Percentiles rank a stretch among this genome's conserved stretches.
These are phyloP conservation scores for Hemisphaericaspora subhashii DNA, from an alignment of 1,139 yeast genomes.

Conservation along the genomic window DNA sequence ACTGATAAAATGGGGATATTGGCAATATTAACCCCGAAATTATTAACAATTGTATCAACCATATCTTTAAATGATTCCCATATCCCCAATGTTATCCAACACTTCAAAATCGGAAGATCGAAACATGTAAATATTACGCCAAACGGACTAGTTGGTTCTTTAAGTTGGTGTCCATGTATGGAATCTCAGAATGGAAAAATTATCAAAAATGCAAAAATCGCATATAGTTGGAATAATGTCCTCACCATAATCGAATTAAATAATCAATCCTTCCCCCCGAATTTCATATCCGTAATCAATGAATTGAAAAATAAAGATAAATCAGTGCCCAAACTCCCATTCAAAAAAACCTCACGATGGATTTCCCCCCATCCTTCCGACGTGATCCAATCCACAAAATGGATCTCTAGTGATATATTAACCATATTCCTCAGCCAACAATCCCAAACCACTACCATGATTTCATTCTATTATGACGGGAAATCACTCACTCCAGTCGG, in stretches of 20 bases:
- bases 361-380: conserved; percentile 32
- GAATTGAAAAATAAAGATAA: conserved; percentile 43
- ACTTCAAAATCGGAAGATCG: conserved; percentile 52
- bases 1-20: conserved; percentile 60
- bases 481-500: conserved; percentile 7
- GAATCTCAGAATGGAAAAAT: conserved; percentile 23
- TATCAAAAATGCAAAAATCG: conserved; percentile 52
- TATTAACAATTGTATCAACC: conserved; percentile 55
- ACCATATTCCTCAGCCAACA: conserved; percentile 28
- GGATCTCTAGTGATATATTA: conserved; percentile 57
- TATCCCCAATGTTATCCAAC: conserved; percentile 35
- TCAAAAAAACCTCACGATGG: conserved; percentile 50
- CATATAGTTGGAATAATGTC: conserved; percentile 65
- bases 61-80: conserved; percentile 44
- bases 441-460: conserved; percentile 7
- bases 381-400: conserved; percentile 53
- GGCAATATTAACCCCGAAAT: conserved; percentile 58
- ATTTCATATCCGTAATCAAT: conserved; percentile 28
- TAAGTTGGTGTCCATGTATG: conserved; percentile 59
- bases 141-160: conserved; percentile 34
- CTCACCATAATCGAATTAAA: conserved; percentile 56
- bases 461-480: conserved; percentile 12
- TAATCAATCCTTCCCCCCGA: conserved; percentile 28
- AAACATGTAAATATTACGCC: conserved; percentile 24
- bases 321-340: conserved; percentile 35